Base-by-base conservation (phyloP, 495 filamentous ascomycete genomes). In the Penicillium steckii region DNA sequence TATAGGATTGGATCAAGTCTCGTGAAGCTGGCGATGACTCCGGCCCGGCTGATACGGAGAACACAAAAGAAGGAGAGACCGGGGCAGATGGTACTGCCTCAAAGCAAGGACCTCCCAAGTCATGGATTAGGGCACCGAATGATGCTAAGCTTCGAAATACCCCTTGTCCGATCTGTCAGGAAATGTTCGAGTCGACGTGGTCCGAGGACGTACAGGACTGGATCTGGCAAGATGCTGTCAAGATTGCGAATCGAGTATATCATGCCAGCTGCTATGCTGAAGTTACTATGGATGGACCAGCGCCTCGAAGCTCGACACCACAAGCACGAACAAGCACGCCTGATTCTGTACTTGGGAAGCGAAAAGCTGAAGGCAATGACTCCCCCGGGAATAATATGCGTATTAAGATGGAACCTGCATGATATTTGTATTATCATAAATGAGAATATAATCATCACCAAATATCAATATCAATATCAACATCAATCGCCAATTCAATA, bases 181-280 rank as follows among this genome's bases (percentile, higher is more conserved):
- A 98, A 71, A 86, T 87, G 56, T 96, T 97, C 50, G 86, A 94
- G 68, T 91, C 83, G 53, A 77, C 75, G 29, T 97, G 90, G 89
- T 85, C 90, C 15, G 90, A 96, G 55, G 89, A 94, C 53, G 88
- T 84, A 17, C 90, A 97, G 66, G 91, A 97, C 53, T 97, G 91
- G 78, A 95, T 98, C 25, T 98, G 95, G 90, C 89, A 88, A 74
- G 93, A 98, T 68, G 88, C 94, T 1, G 74, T 88, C 43, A 81
- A 84, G 59, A 79, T 93, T 30, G 88, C 85, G n/a, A 80, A 74
- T 44, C 83, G 88, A 52, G 85, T 95, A 13, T 97, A 89, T 50
- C 94, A 98, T 70, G 91, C 88, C 18, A 94, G 82, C 48, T 97
- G 95, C 57, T 87, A 93, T 65, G 80, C 80, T 32, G 93, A 97